These are phyloP conservation scores for Cladosporium sphaerospermum DNA, from an alignment of 2,329 filamentous ascomycete genomes.

Conservation along the genomic window DNA sequence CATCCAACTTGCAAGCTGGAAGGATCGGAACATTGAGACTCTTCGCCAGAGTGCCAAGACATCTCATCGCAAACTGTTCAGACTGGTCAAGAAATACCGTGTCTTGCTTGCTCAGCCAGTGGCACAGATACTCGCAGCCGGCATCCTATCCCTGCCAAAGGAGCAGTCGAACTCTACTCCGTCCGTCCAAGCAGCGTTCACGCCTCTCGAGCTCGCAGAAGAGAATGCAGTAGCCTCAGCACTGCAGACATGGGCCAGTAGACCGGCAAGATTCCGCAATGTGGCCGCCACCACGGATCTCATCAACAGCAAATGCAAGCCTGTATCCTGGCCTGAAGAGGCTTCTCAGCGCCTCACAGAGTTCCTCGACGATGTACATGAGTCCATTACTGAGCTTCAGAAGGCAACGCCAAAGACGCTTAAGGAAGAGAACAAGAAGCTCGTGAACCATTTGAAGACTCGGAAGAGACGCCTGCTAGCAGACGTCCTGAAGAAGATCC, in stretches of 20 bases:
- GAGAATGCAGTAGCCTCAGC: background rate
- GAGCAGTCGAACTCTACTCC: background rate
- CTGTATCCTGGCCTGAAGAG: background rate
- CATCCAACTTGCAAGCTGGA: conserved; percentile 93
- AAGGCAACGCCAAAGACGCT: conserved; percentile 76
- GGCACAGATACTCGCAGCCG: conserved; percentile 46
- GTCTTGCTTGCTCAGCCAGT: conserved; percentile 70
- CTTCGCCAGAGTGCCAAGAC: conserved; percentile 81
- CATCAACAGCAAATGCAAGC: conserved; percentile 47
- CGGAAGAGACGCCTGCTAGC: conserved; percentile 86
- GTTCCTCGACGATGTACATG: conserved; percentile 64
- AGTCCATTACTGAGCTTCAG: conserved; percentile 65
- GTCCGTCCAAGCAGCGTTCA: background rate
- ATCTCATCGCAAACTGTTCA: conserved; percentile 88
- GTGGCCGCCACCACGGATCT: conserved; percentile 62
- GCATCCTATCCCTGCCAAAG: conserved; percentile 14
- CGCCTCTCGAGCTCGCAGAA: background rate
- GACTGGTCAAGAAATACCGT: conserved; percentile 84
- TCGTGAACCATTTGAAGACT: conserved; percentile 82
- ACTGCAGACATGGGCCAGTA: conserved; percentile 33
- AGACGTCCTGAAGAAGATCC: conserved; percentile 74
- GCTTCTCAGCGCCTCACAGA: conserved; percentile 48
- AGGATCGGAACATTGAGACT: conserved; percentile 90
- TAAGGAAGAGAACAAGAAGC: conserved; percentile 78
- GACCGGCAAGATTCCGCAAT: conserved; percentile 64